A percentile compares a stretch with the other conserved stretches of the same genome.
phyloP scores from a whole-genome alignment of 805 yeast genomes.

The Helenozyma baotianmanensis region DNA sequence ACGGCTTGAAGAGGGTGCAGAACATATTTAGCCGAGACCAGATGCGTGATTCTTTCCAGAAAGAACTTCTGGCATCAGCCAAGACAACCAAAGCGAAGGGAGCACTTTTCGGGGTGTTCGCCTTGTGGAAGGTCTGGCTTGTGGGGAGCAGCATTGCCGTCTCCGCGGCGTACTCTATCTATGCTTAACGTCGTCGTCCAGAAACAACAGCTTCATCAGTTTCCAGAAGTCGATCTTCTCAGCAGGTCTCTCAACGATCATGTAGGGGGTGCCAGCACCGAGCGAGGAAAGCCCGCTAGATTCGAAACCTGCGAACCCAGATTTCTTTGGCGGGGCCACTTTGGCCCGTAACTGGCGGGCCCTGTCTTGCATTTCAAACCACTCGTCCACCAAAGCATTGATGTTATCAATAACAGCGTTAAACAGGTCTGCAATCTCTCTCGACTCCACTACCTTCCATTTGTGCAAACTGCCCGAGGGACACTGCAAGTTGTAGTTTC shows the following conservation, averaged over 20 bases:
- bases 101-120: conserved; percentile 3
- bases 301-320: too few relatives aligned
- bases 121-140: conserved; percentile 11
- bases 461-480: conserved; percentile 37
- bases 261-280: background rate
- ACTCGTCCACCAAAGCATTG: conserved; percentile 1
- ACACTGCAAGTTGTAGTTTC: conserved; percentile 36
- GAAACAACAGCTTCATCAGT: conserved; percentile 8
- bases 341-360: too few relatives aligned
- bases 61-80: conserved; percentile 10
- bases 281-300: too few relatives aligned
- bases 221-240: conserved; percentile 9
- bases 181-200: too few relatives aligned
- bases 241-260: conserved; percentile 1
- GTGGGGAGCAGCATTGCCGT: too few relatives aligned
- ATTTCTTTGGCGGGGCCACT: too few relatives aligned
- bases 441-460: conserved; percentile 26
- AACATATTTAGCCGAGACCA: conserved; percentile 42
- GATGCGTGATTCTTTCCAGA: conserved; percentile 33
- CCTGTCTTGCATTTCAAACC: background rate
- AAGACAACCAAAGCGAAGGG: conserved; percentile 6
- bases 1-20: conserved; percentile 35
- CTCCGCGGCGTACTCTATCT: too few relatives aligned
- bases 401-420: conserved; percentile 11
- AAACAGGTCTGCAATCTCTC: conserved; percentile 22